phyloP scores from a whole-genome alignment of 73 alveolate genomes.

The Urostyla sp. region DNA sequence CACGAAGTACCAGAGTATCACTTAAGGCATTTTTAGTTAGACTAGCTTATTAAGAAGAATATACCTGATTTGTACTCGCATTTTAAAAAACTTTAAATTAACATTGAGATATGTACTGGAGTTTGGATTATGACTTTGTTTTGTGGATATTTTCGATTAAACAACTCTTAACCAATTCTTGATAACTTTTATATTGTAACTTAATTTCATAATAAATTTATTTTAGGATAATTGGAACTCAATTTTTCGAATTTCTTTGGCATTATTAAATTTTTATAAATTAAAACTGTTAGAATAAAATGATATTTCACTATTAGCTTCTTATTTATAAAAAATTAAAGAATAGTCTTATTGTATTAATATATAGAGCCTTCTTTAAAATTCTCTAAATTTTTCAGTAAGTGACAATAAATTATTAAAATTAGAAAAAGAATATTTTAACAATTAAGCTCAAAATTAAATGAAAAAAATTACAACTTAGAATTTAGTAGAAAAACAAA shows the following conservation, averaged over 20 bases:
- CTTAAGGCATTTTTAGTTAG: conserved; percentile 35
- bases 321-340: background rate
- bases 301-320: conserved; percentile 32
- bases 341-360: conserved; percentile 8
- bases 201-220: background rate
- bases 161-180: background rate
- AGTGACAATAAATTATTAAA: background rate
- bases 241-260: conserved; percentile 28
- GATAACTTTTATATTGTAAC: conserved; percentile 53
- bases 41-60: conserved; percentile 23
- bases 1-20: conserved; percentile 67
- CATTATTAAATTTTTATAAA: conserved; percentile 21
- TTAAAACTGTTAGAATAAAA: background rate
- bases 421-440: conserved; percentile 17
- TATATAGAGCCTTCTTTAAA: conserved; percentile 3
- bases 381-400: conserved; percentile 6
- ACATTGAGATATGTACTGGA: conserved; percentile 49
- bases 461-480: background rate
- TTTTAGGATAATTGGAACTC: conserved; percentile 46
- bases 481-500: background rate
- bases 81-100: conserved; percentile 23
- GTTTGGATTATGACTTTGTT: conserved; percentile 67
- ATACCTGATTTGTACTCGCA: conserved; percentile 53
- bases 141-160: conserved; percentile 37
- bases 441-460: background rate